Conservation (phyloP, 495 filamentous ascomycete species). For the Neurospora sp. region DNA sequence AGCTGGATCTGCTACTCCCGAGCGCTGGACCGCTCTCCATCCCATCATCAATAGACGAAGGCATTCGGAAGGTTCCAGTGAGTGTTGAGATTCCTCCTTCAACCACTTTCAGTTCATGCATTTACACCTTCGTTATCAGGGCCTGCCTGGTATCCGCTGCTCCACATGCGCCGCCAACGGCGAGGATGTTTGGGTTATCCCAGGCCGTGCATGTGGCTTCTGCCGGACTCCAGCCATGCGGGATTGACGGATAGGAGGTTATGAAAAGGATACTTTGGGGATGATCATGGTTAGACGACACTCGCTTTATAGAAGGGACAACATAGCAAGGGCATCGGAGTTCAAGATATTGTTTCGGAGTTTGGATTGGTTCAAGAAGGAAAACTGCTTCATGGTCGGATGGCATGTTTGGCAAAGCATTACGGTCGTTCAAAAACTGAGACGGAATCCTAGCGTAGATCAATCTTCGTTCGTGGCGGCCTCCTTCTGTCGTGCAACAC, state of each 20-base stretch:
- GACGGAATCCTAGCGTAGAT: neutral
- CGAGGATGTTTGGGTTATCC: slow-evolving; percentile 40
- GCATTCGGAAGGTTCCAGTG: slow-evolving; percentile 1
- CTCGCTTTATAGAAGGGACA: neutral
- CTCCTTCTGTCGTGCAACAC: neutral
- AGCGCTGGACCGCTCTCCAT: neutral
- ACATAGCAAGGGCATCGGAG: neutral
- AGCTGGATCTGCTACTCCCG: neutral
- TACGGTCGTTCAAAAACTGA: neutral
- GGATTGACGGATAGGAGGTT: neutral
- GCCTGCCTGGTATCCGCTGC: slow-evolving; percentile 22
- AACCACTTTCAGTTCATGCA: no score
- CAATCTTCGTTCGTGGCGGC: neutral
- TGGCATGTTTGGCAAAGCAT: neutral
- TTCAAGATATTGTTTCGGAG: neutral
- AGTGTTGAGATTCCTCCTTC: neutral
- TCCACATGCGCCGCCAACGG: slow-evolving; percentile 29
- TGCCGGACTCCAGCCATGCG: slow-evolving; percentile 28
- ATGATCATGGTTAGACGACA: neutral
- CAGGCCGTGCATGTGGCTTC: slow-evolving; percentile 33
- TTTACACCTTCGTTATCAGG: neutral
- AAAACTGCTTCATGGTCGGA: neutral
- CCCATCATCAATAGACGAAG: neutral
- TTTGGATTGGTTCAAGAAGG: neutral
- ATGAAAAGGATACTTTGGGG: neutral